phyloP scores from a whole-genome alignment of 1,284 basidiomycete species.

The Calocybe gambosa region DNA sequence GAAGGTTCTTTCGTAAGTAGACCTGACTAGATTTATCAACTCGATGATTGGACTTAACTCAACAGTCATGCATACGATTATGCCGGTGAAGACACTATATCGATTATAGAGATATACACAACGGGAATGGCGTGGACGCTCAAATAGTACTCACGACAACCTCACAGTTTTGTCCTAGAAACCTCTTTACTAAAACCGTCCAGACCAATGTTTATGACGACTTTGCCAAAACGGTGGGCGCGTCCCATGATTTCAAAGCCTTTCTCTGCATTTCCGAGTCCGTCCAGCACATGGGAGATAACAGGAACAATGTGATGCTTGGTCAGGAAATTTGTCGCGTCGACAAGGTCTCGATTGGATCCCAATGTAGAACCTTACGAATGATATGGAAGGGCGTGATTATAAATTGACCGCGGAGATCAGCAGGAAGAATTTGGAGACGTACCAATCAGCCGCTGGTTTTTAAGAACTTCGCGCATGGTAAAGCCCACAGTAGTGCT shows the following conservation, averaged over 20 bases:
- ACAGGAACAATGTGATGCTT: slow-evolving; percentile 67
- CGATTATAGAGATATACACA: no score
- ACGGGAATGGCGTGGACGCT: no score
- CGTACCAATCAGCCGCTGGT: slow-evolving; percentile 69
- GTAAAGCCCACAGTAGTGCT: slow-evolving; percentile 58
- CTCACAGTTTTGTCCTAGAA: neutral
- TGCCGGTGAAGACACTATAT: no score
- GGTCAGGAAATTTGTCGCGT: slow-evolving; percentile 66
- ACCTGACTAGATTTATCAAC: no score
- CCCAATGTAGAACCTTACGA: slow-evolving; percentile 78
- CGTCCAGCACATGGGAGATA: slow-evolving; percentile 68
- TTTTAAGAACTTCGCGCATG: slow-evolving; percentile 78
- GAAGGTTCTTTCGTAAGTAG: no score
- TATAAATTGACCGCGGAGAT: neutral
- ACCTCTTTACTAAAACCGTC: neutral
- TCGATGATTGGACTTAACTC: no score
- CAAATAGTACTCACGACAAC: neutral
- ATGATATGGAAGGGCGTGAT: neutral
- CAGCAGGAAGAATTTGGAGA: slow-evolving; percentile 5
- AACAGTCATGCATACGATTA: no score
- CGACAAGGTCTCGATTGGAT: slow-evolving; percentile 68
- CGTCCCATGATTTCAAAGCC: slow-evolving; percentile 64
- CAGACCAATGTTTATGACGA: slow-evolving; percentile 43
- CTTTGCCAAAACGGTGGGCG: slow-evolving; percentile 72
- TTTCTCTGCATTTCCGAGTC: slow-evolving; percentile 60